Percentiles rank a stretch among this genome's conserved stretches.
phyloP scores from a whole-genome alignment of 345 rosid genomes.

The Noccaea caerulescens region DNA sequence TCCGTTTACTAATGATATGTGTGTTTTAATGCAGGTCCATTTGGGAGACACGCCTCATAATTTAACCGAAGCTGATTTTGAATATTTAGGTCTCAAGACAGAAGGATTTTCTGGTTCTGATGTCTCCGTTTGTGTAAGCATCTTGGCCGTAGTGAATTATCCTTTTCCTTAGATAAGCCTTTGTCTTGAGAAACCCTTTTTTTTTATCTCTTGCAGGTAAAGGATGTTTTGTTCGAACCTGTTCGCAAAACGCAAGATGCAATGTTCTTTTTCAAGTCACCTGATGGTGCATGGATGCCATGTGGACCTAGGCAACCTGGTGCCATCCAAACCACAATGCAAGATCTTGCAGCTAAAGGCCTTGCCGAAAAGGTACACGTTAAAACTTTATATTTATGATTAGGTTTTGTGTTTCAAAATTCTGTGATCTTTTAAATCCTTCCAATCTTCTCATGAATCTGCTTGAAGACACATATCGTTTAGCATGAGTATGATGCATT shows the following conservation, averaged over 20 bases:
- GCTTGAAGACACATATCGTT: neutral
- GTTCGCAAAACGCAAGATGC: slow-evolving; percentile 96
- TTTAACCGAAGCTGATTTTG: slow-evolving; percentile 85
- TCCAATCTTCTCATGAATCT: neutral
- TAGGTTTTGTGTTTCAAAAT: slow-evolving; percentile 1
- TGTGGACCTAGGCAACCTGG: slow-evolving; percentile 87
- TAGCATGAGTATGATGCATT: neutral
- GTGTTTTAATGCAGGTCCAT: slow-evolving; percentile 62
- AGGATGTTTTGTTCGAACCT: slow-evolving; percentile 93
- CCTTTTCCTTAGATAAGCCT: slow-evolving; percentile 3
- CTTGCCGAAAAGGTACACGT: slow-evolving; percentile 65
- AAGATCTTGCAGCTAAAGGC: slow-evolving; percentile 82
- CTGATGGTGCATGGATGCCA: slow-evolving; percentile 77
- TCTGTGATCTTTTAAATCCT: neutral
- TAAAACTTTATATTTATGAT: neutral
- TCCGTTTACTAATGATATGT: slow-evolving; percentile 3
- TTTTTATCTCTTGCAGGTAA: slow-evolving; percentile 57
- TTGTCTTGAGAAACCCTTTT: neutral
- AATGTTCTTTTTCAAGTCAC: slow-evolving; percentile 66
- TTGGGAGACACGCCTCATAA: slow-evolving; percentile 96
- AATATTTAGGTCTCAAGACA: slow-evolving; percentile 71
- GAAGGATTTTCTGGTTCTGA: slow-evolving; percentile 98
- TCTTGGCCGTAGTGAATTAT: slow-evolving; percentile 5
- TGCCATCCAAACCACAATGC: slow-evolving; percentile 77
- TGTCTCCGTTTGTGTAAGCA: slow-evolving; percentile 88